Percentiles rank a stretch among this genome's conserved stretches.
Conservation (phyloP, 208 protist genomes). For the Crithidia mellificae region DNA sequence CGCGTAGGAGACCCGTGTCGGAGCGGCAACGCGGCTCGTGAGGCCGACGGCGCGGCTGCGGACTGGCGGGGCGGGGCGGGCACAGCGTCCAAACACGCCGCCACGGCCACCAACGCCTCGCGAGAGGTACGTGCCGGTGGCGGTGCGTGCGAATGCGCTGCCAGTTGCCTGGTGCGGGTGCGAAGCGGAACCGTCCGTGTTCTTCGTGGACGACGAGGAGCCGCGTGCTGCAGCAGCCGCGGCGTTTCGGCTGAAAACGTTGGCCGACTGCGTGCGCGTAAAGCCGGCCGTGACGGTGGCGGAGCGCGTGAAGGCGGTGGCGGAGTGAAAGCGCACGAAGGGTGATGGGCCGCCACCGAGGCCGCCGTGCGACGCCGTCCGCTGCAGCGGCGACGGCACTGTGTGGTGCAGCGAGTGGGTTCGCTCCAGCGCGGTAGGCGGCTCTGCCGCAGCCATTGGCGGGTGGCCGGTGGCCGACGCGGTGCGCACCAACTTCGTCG, state of each 20-base stretch:
- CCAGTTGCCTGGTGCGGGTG: too few species aligned
- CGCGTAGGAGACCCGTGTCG: not conserved
- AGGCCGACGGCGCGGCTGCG: not conserved
- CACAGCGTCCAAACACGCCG: not conserved
- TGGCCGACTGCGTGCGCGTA: slow-evolving; percentile 1
- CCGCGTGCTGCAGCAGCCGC: not conserved
- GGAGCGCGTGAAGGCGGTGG: slow-evolving; percentile 15
- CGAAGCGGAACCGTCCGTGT: not conserved
- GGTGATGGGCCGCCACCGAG: slow-evolving; percentile 7
- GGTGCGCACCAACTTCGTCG: slow-evolving; percentile 1
- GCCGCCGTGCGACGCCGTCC: slow-evolving; percentile 26
- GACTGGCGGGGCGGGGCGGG: not conserved
- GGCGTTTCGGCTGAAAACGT: not conserved
- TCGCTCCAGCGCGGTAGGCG: slow-evolving; percentile 13
- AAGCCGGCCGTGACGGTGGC: slow-evolving; percentile 24
- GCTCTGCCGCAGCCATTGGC: not conserved
- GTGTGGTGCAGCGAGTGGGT: slow-evolving; percentile 12
- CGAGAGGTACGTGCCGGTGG: slow-evolving; percentile 27
- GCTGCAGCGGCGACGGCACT: slow-evolving; percentile 25
- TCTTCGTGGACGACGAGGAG: not conserved
- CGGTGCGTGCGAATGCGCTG: slow-evolving; percentile 30
- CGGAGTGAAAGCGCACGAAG: slow-evolving; percentile 18
- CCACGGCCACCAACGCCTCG: not conserved
- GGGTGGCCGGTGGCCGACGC: not conserved
- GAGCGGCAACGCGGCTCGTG: not conserved